Evolutionary conservation across 768 basidiomycete genomes (phyloP).

Genomic region (Suillus lakei): DNA sequence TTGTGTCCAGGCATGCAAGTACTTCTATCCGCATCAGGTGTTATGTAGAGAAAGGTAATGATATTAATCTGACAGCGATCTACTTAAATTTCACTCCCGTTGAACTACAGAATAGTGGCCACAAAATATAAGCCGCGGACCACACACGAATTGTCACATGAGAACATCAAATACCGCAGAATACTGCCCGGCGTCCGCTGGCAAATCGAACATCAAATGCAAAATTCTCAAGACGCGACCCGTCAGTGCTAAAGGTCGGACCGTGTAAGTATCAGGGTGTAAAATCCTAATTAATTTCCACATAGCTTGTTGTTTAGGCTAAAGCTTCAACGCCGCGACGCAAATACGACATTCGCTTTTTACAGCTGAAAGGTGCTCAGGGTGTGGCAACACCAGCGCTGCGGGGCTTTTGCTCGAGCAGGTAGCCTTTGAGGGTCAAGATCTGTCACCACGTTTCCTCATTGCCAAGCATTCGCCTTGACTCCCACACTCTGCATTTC

Average conservation of each 20-base stretch:
- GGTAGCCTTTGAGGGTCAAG: neutral
- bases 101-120: neutral
- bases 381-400: neutral
- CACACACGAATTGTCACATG: neutral
- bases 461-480: neutral
- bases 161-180: neutral
- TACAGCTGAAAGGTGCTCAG: neutral
- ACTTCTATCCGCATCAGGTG: neutral
- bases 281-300: neutral
- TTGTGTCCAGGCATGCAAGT: neutral
- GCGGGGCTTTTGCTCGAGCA: too few species aligned
- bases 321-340: neutral
- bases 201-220: neutral
- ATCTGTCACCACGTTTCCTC: neutral
- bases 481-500: neutral
- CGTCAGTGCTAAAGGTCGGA: neutral
- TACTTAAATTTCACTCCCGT: neutral
- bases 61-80: constrained; percentile 1
- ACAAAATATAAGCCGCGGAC: neutral
- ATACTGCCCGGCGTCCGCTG: neutral
- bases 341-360: neutral
- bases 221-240: neutral
- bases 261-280: neutral
- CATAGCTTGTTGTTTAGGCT: neutral
- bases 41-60: neutral